A percentile compares a stretch with the other conserved stretches of the same genome.
Conservation (phyloP, 2,329 filamentous ascomycete species). For the Talaromyces islandicus region DNA sequence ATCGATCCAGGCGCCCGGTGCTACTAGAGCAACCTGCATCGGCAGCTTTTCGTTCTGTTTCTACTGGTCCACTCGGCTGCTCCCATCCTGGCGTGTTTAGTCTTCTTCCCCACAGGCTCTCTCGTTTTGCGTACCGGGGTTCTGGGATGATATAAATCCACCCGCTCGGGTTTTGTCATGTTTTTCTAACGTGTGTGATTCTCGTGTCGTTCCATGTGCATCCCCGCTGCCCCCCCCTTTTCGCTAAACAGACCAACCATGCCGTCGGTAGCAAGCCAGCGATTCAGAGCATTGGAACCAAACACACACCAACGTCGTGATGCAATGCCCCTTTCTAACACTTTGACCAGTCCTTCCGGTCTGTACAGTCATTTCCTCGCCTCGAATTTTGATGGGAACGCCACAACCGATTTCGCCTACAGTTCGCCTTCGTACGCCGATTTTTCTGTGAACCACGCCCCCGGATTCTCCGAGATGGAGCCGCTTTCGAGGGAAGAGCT, state of each 20-base stretch:
- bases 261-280: constrained; percentile 7
- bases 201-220: background rate
- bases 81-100: background rate
- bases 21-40: background rate
- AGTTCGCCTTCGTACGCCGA: constrained; percentile 18
- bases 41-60: constrained; percentile 3
- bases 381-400: constrained; percentile 17
- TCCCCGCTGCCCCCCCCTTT: background rate
- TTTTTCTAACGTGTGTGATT: constrained; percentile 6
- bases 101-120: background rate
- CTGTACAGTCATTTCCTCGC: constrained; percentile 16
- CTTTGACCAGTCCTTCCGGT: constrained; percentile 25
- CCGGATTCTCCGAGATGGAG: constrained; percentile 27
- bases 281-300: constrained; percentile 4
- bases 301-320: constrained; percentile 10
- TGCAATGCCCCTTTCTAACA: constrained; percentile 34
- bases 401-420: constrained; percentile 14
- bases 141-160: background rate
- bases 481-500: constrained; percentile 47
- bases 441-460: constrained; percentile 12
- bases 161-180: background rate
- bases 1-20: background rate
- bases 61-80: background rate
- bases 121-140: background rate
- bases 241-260: background rate